These are phyloP conservation scores for Phialophora chinensis DNA, from an alignment of 2,329 filamentous ascomycete species.

Conservation along the genomic window DNA sequence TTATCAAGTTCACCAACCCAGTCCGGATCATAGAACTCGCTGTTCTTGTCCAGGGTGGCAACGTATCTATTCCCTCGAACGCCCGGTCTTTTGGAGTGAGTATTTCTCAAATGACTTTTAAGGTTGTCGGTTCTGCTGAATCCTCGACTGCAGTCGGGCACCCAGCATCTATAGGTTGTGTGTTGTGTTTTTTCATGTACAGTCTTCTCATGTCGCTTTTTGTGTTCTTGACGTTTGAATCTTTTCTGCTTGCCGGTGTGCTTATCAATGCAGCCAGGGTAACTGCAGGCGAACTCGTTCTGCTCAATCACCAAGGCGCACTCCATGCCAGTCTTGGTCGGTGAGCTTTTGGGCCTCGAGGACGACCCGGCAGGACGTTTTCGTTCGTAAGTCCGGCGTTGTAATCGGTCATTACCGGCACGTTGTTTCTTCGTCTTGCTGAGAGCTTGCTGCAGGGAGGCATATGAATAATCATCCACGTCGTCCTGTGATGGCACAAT, in stretches of 20 bases:
- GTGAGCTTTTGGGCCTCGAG: constrained; percentile 25
- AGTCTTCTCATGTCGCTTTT: constrained; percentile 57
- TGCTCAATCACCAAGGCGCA: constrained; percentile 36
- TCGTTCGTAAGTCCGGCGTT: constrained; percentile 31
- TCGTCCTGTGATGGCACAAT: constrained; percentile 37
- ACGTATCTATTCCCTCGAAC: constrained; percentile 55
- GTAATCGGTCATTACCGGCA: constrained; percentile 26
- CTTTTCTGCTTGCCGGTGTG: constrained; percentile 52
- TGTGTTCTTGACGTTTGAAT: constrained; percentile 58
- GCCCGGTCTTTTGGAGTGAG: constrained; percentile 50
- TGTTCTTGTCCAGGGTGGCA: constrained; percentile 52
- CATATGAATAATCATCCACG: constrained; percentile 31
- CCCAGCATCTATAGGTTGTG: constrained; percentile 51
- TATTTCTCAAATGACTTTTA: constrained; percentile 54
- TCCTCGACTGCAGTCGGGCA: constrained; percentile 48
- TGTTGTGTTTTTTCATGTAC: constrained; percentile 48
- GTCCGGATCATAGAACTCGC: constrained; percentile 51
- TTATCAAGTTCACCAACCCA: constrained; percentile 52
- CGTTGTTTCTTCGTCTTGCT: constrained; percentile 18
- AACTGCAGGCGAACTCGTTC: constrained; percentile 47
- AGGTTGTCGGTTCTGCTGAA: constrained; percentile 55
- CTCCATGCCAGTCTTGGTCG: constrained; percentile 33
- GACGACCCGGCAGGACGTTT: constrained; percentile 28
- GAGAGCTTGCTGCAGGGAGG: constrained; percentile 22
- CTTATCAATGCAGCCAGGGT: constrained; percentile 46